A percentile compares a stretch with the other conserved stretches of the same genome.
Evolutionary conservation across 2,329 filamentous ascomycete species (phyloP).

Genomic region (Pyricularia grisea): DNA sequence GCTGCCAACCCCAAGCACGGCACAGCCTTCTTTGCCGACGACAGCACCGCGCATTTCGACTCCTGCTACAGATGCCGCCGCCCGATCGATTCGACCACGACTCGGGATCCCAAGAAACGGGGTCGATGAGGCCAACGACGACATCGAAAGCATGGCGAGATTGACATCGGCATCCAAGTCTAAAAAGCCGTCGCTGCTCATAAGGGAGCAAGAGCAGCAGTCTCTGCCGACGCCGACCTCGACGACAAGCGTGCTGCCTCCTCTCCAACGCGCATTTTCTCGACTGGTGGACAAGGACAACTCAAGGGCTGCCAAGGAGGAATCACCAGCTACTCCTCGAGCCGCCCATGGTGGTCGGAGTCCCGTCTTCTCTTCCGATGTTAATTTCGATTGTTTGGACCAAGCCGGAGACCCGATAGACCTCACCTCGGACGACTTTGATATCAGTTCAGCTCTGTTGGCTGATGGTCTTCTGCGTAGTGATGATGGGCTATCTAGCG

Average conservation of each 20-base stretch:
- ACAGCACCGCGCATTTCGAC: neutral
- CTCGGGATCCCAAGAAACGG: neutral
- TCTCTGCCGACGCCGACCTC: slow-evolving; percentile 18
- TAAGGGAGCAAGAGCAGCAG: slow-evolving; percentile 23
- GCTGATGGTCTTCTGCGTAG: slow-evolving; percentile 26
- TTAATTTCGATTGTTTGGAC: neutral
- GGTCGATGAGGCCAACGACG: slow-evolving; percentile 5
- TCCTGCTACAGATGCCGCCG: neutral
- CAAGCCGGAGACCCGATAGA: slow-evolving; percentile 19
- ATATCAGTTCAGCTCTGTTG: slow-evolving; percentile 11
- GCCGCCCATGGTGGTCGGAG: slow-evolving; percentile 18
- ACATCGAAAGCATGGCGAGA: slow-evolving; percentile 32
- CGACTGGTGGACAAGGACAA: slow-evolving; percentile 4
- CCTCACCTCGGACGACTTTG: slow-evolving; percentile 19
- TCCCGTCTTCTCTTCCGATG: slow-evolving; percentile 3
- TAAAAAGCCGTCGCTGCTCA: slow-evolving; percentile 34
- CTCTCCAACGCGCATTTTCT: slow-evolving; percentile 23
- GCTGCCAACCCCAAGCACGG: neutral
- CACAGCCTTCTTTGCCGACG: neutral
- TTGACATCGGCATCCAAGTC: slow-evolving; percentile 31
- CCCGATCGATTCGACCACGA: neutral
- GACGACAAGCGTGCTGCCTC: slow-evolving; percentile 17
- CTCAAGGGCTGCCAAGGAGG: neutral
- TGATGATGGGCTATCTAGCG: slow-evolving; percentile 16
- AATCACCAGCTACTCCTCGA: slow-evolving; percentile 10